Percentiles rank a stretch among this genome's conserved stretches.
Evolutionary conservation across 1,284 basidiomycete species (phyloP).

Genomic region (Tranzscheliella williamsii): DNA sequence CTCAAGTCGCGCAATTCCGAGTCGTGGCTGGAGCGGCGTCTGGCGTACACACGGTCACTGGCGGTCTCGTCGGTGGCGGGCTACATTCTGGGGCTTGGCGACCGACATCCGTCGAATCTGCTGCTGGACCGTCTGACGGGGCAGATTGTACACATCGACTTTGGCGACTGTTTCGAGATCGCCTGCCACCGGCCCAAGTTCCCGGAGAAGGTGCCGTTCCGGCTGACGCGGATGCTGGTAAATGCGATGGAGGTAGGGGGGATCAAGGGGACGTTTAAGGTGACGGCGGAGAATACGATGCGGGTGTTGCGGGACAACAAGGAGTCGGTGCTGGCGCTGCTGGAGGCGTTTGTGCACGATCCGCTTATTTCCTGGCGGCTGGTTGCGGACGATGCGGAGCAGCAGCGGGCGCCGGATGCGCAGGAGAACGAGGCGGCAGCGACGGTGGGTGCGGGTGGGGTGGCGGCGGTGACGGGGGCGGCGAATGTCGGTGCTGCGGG

Average conservation of each 20-base stretch:
- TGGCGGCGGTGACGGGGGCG: neutral
- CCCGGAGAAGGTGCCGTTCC: slow-evolving; percentile 98
- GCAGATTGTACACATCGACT: slow-evolving; percentile 96
- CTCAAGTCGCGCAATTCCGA: slow-evolving; percentile 92
- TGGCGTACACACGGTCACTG: slow-evolving; percentile 93
- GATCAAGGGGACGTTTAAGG: slow-evolving; percentile 94
- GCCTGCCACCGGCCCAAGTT: slow-evolving; percentile 80
- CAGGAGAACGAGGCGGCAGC: slow-evolving; percentile 48
- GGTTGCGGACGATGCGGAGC: slow-evolving; percentile 42
- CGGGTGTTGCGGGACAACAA: slow-evolving; percentile 92
- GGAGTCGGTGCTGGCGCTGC: slow-evolving; percentile 94
- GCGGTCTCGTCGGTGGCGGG: slow-evolving; percentile 65
- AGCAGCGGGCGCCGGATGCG: slow-evolving; percentile 51
- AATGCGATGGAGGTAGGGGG: slow-evolving; percentile 98
- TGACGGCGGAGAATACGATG: slow-evolving; percentile 97
- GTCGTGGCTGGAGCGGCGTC: slow-evolving; percentile 94
- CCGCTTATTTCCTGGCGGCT: slow-evolving; percentile 68
- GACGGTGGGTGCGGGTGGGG: neutral
- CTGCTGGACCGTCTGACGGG: slow-evolving; percentile 89
- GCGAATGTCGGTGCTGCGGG: slow-evolving; percentile 6
- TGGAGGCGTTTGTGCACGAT: slow-evolving; percentile 77
- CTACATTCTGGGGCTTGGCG: slow-evolving; percentile 96
- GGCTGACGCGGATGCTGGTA: slow-evolving; percentile 95
- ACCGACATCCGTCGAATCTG: slow-evolving; percentile 95
- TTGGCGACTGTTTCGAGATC: slow-evolving; percentile 66